phyloP scores from a whole-genome alignment of 768 basidiomycete species.

The Leccinum subgranulosum region DNA sequence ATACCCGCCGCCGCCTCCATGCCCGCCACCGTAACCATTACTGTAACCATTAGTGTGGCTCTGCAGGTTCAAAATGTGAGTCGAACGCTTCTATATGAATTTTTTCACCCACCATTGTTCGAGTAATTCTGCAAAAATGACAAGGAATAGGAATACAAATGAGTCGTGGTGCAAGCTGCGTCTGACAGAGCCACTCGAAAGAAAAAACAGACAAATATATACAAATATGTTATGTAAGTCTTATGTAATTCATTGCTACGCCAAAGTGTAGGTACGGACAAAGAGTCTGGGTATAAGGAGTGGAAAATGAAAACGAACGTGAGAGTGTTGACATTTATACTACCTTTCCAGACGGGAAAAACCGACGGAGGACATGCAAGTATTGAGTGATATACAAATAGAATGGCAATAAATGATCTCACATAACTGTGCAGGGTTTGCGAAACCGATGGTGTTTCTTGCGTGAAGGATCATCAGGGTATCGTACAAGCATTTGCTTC shows the following conservation, averaged over 20 bases:
- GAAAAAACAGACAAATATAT: conserved; percentile 17
- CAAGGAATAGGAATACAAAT: not conserved
- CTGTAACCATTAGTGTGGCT: conserved; percentile 33
- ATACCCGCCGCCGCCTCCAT: conserved; percentile 21
- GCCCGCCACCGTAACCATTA: conserved; percentile 36
- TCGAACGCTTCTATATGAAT: not conserved
- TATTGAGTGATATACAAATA: conserved; percentile 7
- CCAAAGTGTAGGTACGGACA: not conserved
- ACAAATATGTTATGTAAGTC: not conserved
- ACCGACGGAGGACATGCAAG: not conserved
- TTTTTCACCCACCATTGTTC: conserved; percentile 19
- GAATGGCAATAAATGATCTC: conserved; percentile 12
- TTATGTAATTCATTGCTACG: conserved; percentile 5
- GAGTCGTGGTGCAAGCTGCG: conserved; percentile 23
- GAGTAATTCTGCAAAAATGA: not conserved
- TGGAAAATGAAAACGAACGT: conserved; percentile 6
- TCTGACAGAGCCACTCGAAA: conserved; percentile 11
- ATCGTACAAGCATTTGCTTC: conserved; percentile 67
- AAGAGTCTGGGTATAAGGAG: conserved; percentile 4
- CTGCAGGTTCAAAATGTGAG: conserved; percentile 14
- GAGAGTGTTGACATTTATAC: conserved; percentile 4
- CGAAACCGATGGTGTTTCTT: conserved; percentile 29
- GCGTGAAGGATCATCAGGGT: conserved; percentile 44
- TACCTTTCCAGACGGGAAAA: conserved; percentile 2
- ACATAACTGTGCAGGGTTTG: conserved; percentile 39